phyloP scores from a whole-genome alignment of 108 stramenopile genomes.

The Pseudonitzschia multiseries region DNA sequence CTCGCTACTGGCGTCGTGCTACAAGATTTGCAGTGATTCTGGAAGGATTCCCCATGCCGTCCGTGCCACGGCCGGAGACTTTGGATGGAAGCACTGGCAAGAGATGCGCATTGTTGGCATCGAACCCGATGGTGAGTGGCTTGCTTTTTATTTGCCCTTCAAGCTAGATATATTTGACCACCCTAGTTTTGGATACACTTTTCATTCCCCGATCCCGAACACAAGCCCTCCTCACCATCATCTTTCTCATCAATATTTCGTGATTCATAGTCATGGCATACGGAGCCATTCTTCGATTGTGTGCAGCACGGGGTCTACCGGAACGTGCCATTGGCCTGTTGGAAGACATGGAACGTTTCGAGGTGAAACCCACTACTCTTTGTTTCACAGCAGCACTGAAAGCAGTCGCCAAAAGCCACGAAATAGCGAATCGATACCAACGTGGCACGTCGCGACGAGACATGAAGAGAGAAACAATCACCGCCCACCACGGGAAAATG shows the following conservation, averaged over 20 bases:
- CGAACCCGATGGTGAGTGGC: constrained; percentile 60
- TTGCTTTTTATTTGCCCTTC: not conserved
- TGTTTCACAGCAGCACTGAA: constrained; percentile 75
- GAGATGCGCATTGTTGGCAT: constrained; percentile 79
- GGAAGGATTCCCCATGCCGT: constrained; percentile 65
- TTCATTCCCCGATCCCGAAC: not conserved
- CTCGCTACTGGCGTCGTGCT: constrained; percentile 78
- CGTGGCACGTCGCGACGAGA: constrained; percentile 62
- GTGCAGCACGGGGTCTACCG: constrained; percentile 72
- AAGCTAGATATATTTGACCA: no score
- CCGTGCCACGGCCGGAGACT: constrained; percentile 67
- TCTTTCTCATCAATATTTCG: not conserved
- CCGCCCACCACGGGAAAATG: constrained; percentile 81
- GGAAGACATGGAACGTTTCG: constrained; percentile 75
- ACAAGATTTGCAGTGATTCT: constrained; percentile 65
- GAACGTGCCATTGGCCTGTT: constrained; percentile 75
- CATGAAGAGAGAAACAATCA: constrained; percentile 57
- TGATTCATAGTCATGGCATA: constrained; percentile 59
- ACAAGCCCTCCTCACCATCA: no score
- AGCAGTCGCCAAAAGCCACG: constrained; percentile 71
- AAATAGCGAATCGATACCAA: constrained; percentile 67
- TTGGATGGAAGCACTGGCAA: constrained; percentile 81
- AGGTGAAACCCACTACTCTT: constrained; percentile 79
- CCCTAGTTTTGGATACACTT: not conserved
- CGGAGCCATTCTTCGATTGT: constrained; percentile 75